Evolutionary conservation across 2,329 filamentous ascomycete species (phyloP).

Genomic region (Fusarium oxysporum): DNA sequence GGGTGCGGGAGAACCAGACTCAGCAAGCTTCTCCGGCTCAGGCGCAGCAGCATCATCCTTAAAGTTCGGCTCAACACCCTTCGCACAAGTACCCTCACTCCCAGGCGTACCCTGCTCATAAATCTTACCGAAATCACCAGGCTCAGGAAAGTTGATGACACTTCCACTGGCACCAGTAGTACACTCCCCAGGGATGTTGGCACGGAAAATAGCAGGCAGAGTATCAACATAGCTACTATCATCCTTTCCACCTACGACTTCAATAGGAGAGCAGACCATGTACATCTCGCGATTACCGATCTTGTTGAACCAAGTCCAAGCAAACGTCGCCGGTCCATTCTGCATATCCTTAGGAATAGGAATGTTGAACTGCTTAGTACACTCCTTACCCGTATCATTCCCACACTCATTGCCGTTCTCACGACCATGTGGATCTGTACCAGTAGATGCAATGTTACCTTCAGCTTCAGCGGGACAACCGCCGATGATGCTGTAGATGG

Average conservation of each 20-base stretch:
- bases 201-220: constrained; percentile 39
- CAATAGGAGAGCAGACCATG: constrained; percentile 83
- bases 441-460: constrained; percentile 26
- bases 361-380: constrained; percentile 40
- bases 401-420: constrained; percentile 40
- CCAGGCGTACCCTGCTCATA: constrained; percentile 26
- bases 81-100: constrained; percentile 29
- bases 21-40: constrained; percentile 10
- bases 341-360: constrained; percentile 45
- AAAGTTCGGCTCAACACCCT: constrained; percentile 37
- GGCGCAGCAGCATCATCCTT: constrained; percentile 21
- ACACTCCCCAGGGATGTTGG: constrained; percentile 45
- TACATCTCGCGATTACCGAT: constrained; percentile 86
- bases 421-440: constrained; percentile 33
- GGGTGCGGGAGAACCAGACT: background rate
- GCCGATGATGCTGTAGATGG: constrained; percentile 43
- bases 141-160: constrained; percentile 42
- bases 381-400: constrained; percentile 40
- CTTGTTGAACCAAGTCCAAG: constrained; percentile 84
- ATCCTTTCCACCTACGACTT: constrained; percentile 60
- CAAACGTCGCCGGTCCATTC: constrained; percentile 70
- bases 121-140: constrained; percentile 40
- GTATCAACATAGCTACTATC: constrained; percentile 38
- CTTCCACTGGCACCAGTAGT: constrained; percentile 31
- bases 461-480: constrained; percentile 42